Conservation (phyloP, 768 basidiomycete genomes). For the Xerocomellus amylosporus region DNA sequence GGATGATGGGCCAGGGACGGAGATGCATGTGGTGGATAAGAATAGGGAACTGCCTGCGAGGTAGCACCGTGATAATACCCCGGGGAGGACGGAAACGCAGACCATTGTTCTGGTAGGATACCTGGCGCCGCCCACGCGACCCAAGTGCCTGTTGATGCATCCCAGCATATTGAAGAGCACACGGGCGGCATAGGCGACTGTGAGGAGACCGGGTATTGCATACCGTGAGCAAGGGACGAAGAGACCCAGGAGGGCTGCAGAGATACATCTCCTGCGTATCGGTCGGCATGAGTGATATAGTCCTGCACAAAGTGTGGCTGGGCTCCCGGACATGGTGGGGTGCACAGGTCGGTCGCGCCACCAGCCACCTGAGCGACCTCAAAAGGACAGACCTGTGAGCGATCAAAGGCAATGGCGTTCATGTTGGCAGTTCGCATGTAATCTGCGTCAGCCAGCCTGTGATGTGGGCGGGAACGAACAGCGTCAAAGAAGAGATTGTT, state of each 20-base stretch:
- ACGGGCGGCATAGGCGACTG: slow-evolving; percentile 29
- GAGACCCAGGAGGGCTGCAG: slow-evolving; percentile 29
- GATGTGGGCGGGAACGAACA: slow-evolving; percentile 25
- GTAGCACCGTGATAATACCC: slow-evolving; percentile 28
- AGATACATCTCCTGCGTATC: slow-evolving; percentile 18
- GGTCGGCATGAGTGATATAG: slow-evolving; percentile 29
- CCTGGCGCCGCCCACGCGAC: slow-evolving; percentile 29
- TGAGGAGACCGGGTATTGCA: slow-evolving; percentile 29
- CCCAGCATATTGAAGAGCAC: slow-evolving; percentile 31
- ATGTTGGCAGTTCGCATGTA: slow-evolving; percentile 19
- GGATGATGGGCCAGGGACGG: slow-evolving; percentile 21
- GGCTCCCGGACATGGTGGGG: slow-evolving; percentile 15
- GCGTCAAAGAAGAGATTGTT: slow-evolving; percentile 42
- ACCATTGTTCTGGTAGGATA: slow-evolving; percentile 29
- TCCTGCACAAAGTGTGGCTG: slow-evolving; percentile 27
- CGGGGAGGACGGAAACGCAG: slow-evolving; percentile 25
- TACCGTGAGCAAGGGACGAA: slow-evolving; percentile 24
- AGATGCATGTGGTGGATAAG: slow-evolving; percentile 28
- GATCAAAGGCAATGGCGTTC: slow-evolving; percentile 21
- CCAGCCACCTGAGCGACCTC: slow-evolving; percentile 19
- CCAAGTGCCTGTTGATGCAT: slow-evolving; percentile 29
- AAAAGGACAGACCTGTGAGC: slow-evolving; percentile 21
- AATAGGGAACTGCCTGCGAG: slow-evolving; percentile 24
- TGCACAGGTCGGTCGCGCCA: slow-evolving; percentile 27
- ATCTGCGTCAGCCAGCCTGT: slow-evolving; percentile 26